phyloP scores from a whole-genome alignment of 371 early-diverging fungal species.

The Rhizomucor pusillus region DNA sequence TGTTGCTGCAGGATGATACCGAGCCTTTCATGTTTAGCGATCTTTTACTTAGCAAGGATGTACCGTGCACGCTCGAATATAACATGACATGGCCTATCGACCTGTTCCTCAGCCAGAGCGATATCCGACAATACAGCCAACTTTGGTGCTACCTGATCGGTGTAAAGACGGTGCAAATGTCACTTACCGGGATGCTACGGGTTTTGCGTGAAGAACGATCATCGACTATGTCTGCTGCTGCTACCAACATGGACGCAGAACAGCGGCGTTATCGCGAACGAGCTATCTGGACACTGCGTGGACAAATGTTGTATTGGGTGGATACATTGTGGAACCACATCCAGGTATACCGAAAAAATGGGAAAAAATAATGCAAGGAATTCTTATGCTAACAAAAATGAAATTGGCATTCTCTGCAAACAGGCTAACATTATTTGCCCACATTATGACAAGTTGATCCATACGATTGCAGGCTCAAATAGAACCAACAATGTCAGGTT shows the following conservation, averaged over 20 bases:
- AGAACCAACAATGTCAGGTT: conserved; percentile 32
- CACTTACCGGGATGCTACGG: conserved; percentile 30
- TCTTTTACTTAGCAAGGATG: conserved; percentile 47
- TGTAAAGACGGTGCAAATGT: conserved; percentile 42
- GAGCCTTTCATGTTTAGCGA: conserved; percentile 1
- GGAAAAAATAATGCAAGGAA: neutral
- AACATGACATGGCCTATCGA: conserved; percentile 73
- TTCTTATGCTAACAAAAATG: neutral
- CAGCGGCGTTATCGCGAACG: conserved; percentile 17
- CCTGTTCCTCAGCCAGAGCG: conserved; percentile 61
- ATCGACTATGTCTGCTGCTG: neutral
- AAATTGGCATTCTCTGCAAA: neutral
- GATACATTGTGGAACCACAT: conserved; percentile 76
- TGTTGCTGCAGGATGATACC: conserved; percentile 3
- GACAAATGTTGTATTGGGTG: conserved; percentile 70
- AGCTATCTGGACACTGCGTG: conserved; percentile 53
- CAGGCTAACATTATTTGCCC: conserved; percentile 68
- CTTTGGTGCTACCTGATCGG: conserved; percentile 64
- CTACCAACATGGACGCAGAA: conserved; percentile 14
- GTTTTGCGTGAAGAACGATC: conserved; percentile 14
- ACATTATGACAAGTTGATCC: conserved; percentile 27
- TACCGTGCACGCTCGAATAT: conserved; percentile 59
- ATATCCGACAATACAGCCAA: conserved; percentile 56
- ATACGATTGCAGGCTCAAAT: conserved; percentile 13
- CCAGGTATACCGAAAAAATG: conserved; percentile 48